Percentiles rank a stretch among this genome's conserved stretches.
Evolutionary conservation across 306 rosid genomes (phyloP).

Genomic region (barrel medic (Medicago truncatula)): MtrunA17r5.0-ANR NC_053044.1:43569501-43570000

Average conservation of each 20-base stretch:
- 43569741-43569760: background rate
- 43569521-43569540: too few species aligned
- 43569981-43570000: too few species aligned
- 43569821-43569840: background rate
- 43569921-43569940: too few species aligned
- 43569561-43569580: background rate
- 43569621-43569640: background rate
- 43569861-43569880: background rate
- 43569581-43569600: too few species aligned
- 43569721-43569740: too few species aligned
- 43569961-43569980: too few species aligned
- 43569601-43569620: background rate
- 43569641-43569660: background rate
- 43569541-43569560: background rate
- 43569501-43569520: too few species aligned
- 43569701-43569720: background rate
- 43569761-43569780: background rate
- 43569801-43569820: background rate
- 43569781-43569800: background rate
- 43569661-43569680: background rate
- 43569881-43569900: too few species aligned
- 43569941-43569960: too few species aligned
- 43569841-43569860: background rate
- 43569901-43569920: too few species aligned
- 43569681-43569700: background rate